Conservation (phyloP, 1,139 yeast species). For the Pneumocystis jirovecii region DNA sequence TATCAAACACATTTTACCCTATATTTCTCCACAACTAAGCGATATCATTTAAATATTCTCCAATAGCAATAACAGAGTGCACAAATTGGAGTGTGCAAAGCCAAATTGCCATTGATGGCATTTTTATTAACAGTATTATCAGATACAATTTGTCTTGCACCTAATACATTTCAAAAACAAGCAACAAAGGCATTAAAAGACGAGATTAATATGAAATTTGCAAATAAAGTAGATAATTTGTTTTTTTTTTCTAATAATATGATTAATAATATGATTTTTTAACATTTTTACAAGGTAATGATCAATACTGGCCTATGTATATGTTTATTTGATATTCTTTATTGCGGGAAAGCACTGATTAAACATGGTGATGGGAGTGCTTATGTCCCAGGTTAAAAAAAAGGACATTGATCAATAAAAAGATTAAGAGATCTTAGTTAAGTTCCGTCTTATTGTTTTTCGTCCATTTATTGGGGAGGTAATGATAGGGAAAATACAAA, state of each 20-base stretch:
- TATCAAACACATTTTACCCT: not conserved
- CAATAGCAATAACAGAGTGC: not conserved
- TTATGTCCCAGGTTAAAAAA: slow-evolving; percentile 37
- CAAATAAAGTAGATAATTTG: slow-evolving; percentile 40
- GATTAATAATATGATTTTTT: not conserved
- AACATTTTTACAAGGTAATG: slow-evolving; percentile 31
- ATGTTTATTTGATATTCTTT: slow-evolving; percentile 66
- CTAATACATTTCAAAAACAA: slow-evolving; percentile 63
- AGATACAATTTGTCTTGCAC: slow-evolving; percentile 79
- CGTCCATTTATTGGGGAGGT: slow-evolving; percentile 91
- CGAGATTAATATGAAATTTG: slow-evolving; percentile 69
- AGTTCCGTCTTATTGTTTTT: slow-evolving; percentile 65
- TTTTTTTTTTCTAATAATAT: too few species aligned
- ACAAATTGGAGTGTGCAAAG: not conserved
- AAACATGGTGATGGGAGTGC: slow-evolving; percentile 96
- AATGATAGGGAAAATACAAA: slow-evolving; percentile 84
- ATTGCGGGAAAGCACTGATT: slow-evolving; percentile 71
- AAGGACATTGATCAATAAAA: not conserved
- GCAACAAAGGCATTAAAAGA: slow-evolving; percentile 56
- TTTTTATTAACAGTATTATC: slow-evolving; percentile 65
- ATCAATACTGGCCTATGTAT: slow-evolving; percentile 73
- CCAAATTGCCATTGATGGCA: slow-evolving; percentile 31
- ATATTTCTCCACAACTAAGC: not conserved
- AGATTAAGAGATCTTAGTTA: slow-evolving; percentile 25
- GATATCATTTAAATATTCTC: not conserved